Conservation (phyloP, 2,329 filamentous ascomycete species). For the Stachybotrys chlorohalonatus region DNA sequence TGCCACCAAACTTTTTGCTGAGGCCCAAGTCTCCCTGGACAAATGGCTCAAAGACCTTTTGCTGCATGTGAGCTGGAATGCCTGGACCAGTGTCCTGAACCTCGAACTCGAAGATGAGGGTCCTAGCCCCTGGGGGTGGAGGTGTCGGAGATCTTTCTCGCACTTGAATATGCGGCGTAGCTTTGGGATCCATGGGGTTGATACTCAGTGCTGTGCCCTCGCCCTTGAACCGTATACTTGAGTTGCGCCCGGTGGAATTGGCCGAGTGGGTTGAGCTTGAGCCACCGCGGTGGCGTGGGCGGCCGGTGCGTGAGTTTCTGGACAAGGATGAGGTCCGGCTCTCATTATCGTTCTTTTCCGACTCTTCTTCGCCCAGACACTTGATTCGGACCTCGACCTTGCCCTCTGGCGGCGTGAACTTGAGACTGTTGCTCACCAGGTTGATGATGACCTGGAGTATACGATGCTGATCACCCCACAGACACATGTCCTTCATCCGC, state of each 20-base stretch:
- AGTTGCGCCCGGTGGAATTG: slow-evolving; percentile 29
- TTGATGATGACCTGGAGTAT: slow-evolving; percentile 93
- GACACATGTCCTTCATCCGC: slow-evolving; percentile 71
- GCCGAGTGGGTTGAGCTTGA: slow-evolving; percentile 42
- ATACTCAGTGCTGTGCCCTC: slow-evolving; percentile 49
- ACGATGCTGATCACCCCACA: slow-evolving; percentile 88
- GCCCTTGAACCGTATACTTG: slow-evolving; percentile 13
- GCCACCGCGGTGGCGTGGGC: slow-evolving; percentile 35
- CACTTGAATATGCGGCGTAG: slow-evolving; percentile 34
- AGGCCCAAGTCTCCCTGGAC: slow-evolving; percentile 85
- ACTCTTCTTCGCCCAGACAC: slow-evolving; percentile 55
- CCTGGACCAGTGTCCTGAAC: slow-evolving; percentile 84
- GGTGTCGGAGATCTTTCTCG: slow-evolving; percentile 50
- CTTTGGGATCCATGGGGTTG: slow-evolving; percentile 52
- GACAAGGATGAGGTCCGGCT: slow-evolving; percentile 46
- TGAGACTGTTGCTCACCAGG: slow-evolving; percentile 82
- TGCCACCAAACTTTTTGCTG: slow-evolving; percentile 85
- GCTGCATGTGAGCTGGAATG: slow-evolving; percentile 67
- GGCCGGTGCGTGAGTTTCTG: slow-evolving; percentile 31
- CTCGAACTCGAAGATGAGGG: slow-evolving; percentile 76
- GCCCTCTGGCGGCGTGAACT: slow-evolving; percentile 75
- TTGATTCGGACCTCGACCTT: slow-evolving; percentile 68
- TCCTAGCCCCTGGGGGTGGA: slow-evolving; percentile 52
- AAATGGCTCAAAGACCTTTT: slow-evolving; percentile 87
- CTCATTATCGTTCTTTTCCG: slow-evolving; percentile 25